phyloP scores from a whole-genome alignment of 2,329 filamentous ascomycete species.

The Epichloe brachyelytri region DNA sequence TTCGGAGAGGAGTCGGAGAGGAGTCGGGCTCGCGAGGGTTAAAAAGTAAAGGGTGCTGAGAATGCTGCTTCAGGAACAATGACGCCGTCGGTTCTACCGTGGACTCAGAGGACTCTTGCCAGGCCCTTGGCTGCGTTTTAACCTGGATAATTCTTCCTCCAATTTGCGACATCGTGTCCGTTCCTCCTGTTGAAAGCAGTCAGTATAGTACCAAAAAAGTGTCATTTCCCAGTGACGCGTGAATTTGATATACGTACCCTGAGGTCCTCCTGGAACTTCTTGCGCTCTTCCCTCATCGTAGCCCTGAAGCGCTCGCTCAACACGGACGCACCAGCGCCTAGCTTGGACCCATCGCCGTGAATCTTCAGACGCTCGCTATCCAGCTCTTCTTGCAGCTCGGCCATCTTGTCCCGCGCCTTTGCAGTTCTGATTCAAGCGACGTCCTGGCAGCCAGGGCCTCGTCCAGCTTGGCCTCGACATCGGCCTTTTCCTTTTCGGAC shows the following conservation, averaged over 20 bases:
- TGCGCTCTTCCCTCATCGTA: slow-evolving; percentile 44
- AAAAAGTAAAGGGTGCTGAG: neutral
- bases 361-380: slow-evolving; percentile 36
- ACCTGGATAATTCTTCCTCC: slow-evolving; percentile 35
- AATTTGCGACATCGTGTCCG: slow-evolving; percentile 32
- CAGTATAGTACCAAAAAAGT: neutral
- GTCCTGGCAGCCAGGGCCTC: slow-evolving; percentile 18
- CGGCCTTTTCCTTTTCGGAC: slow-evolving; percentile 36
- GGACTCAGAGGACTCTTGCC: slow-evolving; percentile 32
- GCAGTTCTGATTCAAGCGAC: slow-evolving; percentile 29
- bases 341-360: slow-evolving; percentile 18
- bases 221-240: no score
- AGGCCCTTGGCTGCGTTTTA: slow-evolving; percentile 29
- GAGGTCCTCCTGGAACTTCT: slow-evolving; percentile 42
- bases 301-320: slow-evolving; percentile 43
- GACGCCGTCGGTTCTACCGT: slow-evolving; percentile 9
- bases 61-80: neutral
- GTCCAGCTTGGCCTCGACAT: slow-evolving; percentile 27
- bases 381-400: slow-evolving; percentile 36
- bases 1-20: neutral
- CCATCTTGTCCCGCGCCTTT: slow-evolving; percentile 22
- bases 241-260: slow-evolving; percentile 24
- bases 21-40: no score
- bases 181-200: slow-evolving; percentile 29
- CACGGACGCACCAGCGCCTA: slow-evolving; percentile 34